Conservation (phyloP, 805 yeast species). For the Saccharomyces paradoxus region DNA sequence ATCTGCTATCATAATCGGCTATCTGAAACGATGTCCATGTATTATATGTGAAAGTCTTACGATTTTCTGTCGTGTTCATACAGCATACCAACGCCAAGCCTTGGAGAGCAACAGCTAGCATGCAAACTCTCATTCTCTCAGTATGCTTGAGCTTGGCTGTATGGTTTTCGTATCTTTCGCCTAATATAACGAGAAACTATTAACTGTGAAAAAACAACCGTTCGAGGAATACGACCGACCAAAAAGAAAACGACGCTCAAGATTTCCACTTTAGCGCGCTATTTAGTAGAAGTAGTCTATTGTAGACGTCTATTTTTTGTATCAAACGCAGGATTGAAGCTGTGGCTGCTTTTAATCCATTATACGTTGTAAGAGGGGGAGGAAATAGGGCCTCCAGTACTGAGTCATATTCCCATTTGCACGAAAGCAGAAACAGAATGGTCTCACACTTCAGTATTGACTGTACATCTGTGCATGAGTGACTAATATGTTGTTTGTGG, state of each 20-base stretch:
- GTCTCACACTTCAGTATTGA: too few species aligned
- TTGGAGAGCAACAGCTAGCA: neutral
- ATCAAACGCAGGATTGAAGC: neutral
- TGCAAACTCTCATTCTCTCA: neutral
- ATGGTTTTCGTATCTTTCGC: neutral
- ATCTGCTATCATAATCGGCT: neutral
- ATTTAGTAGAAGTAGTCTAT: too few species aligned
- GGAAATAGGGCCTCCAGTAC: neutral
- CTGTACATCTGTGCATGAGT: neutral
- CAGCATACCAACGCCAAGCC: neutral
- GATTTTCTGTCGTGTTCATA: neutral
- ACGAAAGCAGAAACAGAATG: neutral
- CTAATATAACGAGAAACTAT: neutral
- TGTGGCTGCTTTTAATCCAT: neutral
- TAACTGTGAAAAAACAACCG: neutral
- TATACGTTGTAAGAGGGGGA: neutral
- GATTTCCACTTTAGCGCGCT: neutral
- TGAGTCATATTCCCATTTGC: neutral
- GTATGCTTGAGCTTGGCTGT: neutral
- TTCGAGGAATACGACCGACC: too few species aligned
- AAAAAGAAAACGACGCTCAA: neutral
- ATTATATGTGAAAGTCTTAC: neutral
- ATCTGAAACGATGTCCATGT: neutral
- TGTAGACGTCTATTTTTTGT: neutral
- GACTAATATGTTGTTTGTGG: too few species aligned